Evolutionary conservation across 2,329 filamentous ascomycete genomes (phyloP), one percentile per base, ranked within the genome.

Genomic region (Alternaria tenuissima): DNA sequence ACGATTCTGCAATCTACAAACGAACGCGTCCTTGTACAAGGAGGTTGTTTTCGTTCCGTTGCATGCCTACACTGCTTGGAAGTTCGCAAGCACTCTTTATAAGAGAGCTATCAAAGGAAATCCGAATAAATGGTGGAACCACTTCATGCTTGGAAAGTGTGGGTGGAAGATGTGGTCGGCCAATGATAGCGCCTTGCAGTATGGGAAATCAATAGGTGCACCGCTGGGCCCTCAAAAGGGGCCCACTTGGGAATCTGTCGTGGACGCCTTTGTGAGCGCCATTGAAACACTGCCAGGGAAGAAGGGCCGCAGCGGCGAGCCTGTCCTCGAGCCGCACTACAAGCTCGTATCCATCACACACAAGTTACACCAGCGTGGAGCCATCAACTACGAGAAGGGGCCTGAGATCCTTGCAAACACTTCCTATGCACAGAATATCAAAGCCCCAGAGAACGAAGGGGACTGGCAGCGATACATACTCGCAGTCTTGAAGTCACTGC

Each of bases 321-420:
- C 92, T 0, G 89, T 96, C 24, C 85, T 97, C 16, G 94, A 97
- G 75, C 94, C 94, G 4, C 93, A 97, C 75, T 97, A 96, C 83
- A 97, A 96, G 80, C 89, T 97, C 20, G 86, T 95, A 36, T 91
- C 91, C 2, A 82, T 95, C 22, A 81, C 93, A 7, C 89, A 96
- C 80, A 97, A 97, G 77, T 84, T 97, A 24, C 91, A 96, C 16
- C 82, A 82, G 30, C 75, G 77, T 26, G 78, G 78, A 52, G 75
- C 79, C 11, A 76, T 88, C 38, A 59, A 72, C 72, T 74, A 83
- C 11, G 66, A 77, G 16, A 80, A 84, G 58, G 86, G 81, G 32
- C 80, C 79, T 47, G 80, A 85, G 53, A 80, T 83, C 4, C 77
- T 89, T 14, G 69, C 81, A 24, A 79, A 83, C 18, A 87, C 85